Base-by-base conservation (phyloP, 2,329 filamentous ascomycete genomes). In the Aspergillus ustus region DNA sequence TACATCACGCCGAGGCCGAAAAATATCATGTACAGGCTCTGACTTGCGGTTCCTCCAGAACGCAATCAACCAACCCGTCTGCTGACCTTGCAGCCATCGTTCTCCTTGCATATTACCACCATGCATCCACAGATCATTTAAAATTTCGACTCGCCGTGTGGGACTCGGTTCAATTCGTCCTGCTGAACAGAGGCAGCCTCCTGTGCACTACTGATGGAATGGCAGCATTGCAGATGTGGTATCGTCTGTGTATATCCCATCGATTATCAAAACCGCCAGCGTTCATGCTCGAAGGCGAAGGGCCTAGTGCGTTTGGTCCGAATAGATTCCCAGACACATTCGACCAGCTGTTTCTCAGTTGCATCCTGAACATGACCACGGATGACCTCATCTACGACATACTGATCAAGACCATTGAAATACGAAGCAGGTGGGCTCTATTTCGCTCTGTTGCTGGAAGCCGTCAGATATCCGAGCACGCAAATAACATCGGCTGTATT, bases 301-400 rank as follows among this genome's bases (percentile, higher is more conserved):
- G 65, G 9, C 25, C 43, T 11, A 67, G 61, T 22, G 52, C 51
- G 0, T 62, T 62, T 20, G 51, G 57, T 8, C 63, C 59, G 2
- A 65, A 57, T 13, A 50, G 52, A 4, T 44, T 62, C 13, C 61
- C 66, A 2, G 59, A 60, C 45, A 40, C 55, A 0, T 61, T 49
- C 9, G 67, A 68, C 17, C 59, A 63, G 17, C 50, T 68, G 2
- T 65, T 66, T 56, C 53, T 68, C 9, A 31, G 15, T 20, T 67
- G 67, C 49, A 63, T 69, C 2, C 0, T 66, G 11, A 62, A 60
- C 2, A 67, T 70, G 63, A 60, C 48, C 28, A 9, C 43, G 28
- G 66, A 69, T 55, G 67, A 70, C 22, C 54, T 70, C 4, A 66
- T 70, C 7, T 65, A 70, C 29, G 68, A 70, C 43, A 68, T 70